A percentile compares a stretch with the other conserved stretches of the same genome.
Evolutionary conservation across 352 stramenopile species (phyloP).

Genomic region (Phytophthora crassamura): DNA sequence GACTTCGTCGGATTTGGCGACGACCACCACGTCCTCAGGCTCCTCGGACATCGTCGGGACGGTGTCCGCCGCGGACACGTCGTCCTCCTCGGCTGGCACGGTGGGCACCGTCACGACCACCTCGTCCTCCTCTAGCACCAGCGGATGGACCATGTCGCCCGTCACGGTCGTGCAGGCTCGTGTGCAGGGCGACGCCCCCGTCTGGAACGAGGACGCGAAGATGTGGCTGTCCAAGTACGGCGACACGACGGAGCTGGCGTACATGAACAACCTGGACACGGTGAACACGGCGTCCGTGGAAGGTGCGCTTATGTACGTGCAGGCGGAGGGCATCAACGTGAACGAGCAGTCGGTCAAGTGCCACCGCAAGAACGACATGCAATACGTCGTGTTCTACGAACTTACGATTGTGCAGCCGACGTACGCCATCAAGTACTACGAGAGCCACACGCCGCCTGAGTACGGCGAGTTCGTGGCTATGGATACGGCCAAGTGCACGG

Average conservation of each 20-base stretch:
- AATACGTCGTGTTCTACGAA: slow-evolving; percentile 74
- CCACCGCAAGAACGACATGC: slow-evolving; percentile 66
- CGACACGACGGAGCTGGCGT: slow-evolving; percentile 43
- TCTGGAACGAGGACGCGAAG: slow-evolving; percentile 41
- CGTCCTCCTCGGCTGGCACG: slow-evolving; percentile 2
- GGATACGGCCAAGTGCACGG: slow-evolving; percentile 64
- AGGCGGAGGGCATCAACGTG: slow-evolving; percentile 69
- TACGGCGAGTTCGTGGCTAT: slow-evolving; percentile 63
- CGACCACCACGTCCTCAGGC: slow-evolving; percentile 13
- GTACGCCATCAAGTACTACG: slow-evolving; percentile 56
- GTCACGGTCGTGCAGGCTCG: slow-evolving; percentile 58
- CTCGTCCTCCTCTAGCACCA: no score
- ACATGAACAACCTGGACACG: slow-evolving; percentile 58
- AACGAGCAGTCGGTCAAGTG: slow-evolving; percentile 50
- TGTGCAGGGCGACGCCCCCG: slow-evolving; percentile 56
- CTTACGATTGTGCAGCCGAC: slow-evolving; percentile 50
- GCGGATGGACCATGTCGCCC: slow-evolving; percentile 15
- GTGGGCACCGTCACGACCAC: background rate
- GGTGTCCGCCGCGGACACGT: slow-evolving; percentile 3
- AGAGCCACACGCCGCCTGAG: slow-evolving; percentile 44
- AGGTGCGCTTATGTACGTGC: slow-evolving; percentile 71
- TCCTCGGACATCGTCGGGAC: background rate
- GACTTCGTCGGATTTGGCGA: slow-evolving; percentile 6
- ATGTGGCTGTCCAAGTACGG: slow-evolving; percentile 53
- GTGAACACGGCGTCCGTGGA: slow-evolving; percentile 67